Conservation (phyloP, 2,329 filamentous ascomycete species). For the Fusarium paranaense region DNA sequence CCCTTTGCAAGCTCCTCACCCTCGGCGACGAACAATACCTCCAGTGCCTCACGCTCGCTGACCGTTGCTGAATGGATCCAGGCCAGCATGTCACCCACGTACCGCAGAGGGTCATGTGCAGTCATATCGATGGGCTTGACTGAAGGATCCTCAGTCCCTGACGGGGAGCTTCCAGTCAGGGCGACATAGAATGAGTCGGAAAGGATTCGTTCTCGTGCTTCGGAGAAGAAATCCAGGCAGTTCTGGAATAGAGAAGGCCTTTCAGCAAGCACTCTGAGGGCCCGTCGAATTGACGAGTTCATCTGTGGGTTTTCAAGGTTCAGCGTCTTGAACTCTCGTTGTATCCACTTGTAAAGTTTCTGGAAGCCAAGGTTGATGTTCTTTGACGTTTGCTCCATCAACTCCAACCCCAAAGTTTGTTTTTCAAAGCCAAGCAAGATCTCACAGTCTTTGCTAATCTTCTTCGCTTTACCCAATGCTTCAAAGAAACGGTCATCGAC, state of each 20-base stretch:
- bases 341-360: slow-evolving; percentile 95
- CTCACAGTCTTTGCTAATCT: slow-evolving; percentile 89
- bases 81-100: slow-evolving; percentile 96
- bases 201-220: slow-evolving; percentile 86
- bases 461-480: slow-evolving; percentile 82
- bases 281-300: slow-evolving; percentile 83
- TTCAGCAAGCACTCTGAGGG: slow-evolving; percentile 88
- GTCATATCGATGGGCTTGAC: slow-evolving; percentile 94
- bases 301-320: slow-evolving; percentile 97
- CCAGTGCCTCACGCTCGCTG: slow-evolving; percentile 91
- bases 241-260: slow-evolving; percentile 91
- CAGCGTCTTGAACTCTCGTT: slow-evolving; percentile 90
- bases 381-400: slow-evolving; percentile 91
- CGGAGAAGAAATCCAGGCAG: slow-evolving; percentile 92
- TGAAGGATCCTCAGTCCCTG: slow-evolving; percentile 67
- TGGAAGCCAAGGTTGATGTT: slow-evolving; percentile 91
- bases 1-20: slow-evolving; percentile 88
- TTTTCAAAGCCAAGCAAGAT: slow-evolving; percentile 90
- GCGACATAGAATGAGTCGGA: slow-evolving; percentile 92
- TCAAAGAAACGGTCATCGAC: slow-evolving; percentile 89
- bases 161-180: slow-evolving; percentile 77
- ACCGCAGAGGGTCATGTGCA: slow-evolving; percentile 90
- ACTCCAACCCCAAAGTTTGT: slow-evolving; percentile 86
- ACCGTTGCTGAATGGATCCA: slow-evolving; percentile 96
- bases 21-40: slow-evolving; percentile 90